These are phyloP conservation scores for Heracleum sosnowskyi DNA, from an alignment of 129 eudicot genomes.

Conservation along the genomic window DNA sequence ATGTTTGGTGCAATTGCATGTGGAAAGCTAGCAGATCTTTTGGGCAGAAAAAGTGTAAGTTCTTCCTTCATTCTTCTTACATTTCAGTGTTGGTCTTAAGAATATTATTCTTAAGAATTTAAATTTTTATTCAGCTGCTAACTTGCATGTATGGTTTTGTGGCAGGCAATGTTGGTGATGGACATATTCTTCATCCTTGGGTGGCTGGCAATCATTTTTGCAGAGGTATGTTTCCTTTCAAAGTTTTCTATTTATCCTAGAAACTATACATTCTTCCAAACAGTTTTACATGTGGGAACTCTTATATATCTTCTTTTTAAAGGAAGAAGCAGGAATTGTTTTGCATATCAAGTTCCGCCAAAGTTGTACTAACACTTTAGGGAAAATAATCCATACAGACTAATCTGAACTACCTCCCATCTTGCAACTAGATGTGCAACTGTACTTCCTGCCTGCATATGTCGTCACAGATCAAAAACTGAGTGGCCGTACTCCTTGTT, in stretches of 20 bases:
- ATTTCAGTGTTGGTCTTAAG: not conserved
- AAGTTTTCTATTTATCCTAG: not conserved
- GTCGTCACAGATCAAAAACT: too few species aligned
- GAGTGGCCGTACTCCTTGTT: too few species aligned
- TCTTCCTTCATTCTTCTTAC: not conserved
- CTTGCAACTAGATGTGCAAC: too few species aligned
- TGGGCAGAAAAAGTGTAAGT: conserved; percentile 29
- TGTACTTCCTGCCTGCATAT: too few species aligned
- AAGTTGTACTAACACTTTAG: too few species aligned
- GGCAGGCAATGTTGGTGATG: conserved; percentile 22
- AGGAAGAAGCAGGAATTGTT: too few species aligned
- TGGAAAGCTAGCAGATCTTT: conserved; percentile 23
- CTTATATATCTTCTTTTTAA: too few species aligned
- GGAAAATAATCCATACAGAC: too few species aligned
- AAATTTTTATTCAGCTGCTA: too few species aligned
- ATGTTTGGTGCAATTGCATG: conserved; percentile 24
- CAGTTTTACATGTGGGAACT: too few species aligned
- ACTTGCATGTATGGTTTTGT: not conserved
- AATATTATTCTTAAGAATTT: not conserved
- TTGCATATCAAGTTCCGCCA: too few species aligned
- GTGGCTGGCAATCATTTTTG: conserved; percentile 19
- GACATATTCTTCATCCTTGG: conserved; percentile 19
- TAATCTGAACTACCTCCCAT: too few species aligned
- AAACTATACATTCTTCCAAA: not conserved
- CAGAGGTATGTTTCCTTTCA: conserved; percentile 9